Evolutionary conservation across 805 yeast genomes (phyloP), one percentile per base, ranked within the genome.

Genomic region (Kuraishia molischiana): DNA sequence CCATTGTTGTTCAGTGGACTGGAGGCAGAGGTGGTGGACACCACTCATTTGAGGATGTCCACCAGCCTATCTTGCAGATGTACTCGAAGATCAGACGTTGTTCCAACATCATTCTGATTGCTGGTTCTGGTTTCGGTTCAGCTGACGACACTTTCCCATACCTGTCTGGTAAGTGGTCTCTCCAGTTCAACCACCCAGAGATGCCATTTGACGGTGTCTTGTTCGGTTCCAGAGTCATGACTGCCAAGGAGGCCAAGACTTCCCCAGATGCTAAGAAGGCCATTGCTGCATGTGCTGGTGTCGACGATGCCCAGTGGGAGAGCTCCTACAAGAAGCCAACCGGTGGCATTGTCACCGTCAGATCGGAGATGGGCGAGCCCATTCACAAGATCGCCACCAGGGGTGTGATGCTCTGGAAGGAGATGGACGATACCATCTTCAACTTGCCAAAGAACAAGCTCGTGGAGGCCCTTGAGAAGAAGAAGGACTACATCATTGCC

Each of bases 1-100:
- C 98, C 46, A 86, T 92, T 54, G 90, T 92, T 39, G 67, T 92
- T 52, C 98, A 92, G 71, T 92, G 99, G 99, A 92, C 99, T 42
- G 98, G 97, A 74, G 99, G 99, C 64, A 89, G 99, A 75, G 99
- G 97, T 69, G 99, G 99, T 75, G 99, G 99, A 57, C 99, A 92
- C 62, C 99, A 92, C 64, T 90, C 97, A 36, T 92, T 79, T 56
- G 99, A 92, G 72, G 99, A 92, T 67, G 87, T 90, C 92, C 98
- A 92, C 64, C 90, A 89, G 57, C 97, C 98, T 49, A 75, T 92
- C 49, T 67, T 92, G 56, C 95, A 86, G 63, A 92, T 92, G 90
- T 92, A 92, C 66, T 69, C 95, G 48, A 82, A 83, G 69, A 83
- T 92, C 53, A 84, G 99, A 74, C 82, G 86, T 66, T 81, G 87